Conservation (phyloP, 2,329 filamentous ascomycete genomes). For the Diaporthe batatas region DNA sequence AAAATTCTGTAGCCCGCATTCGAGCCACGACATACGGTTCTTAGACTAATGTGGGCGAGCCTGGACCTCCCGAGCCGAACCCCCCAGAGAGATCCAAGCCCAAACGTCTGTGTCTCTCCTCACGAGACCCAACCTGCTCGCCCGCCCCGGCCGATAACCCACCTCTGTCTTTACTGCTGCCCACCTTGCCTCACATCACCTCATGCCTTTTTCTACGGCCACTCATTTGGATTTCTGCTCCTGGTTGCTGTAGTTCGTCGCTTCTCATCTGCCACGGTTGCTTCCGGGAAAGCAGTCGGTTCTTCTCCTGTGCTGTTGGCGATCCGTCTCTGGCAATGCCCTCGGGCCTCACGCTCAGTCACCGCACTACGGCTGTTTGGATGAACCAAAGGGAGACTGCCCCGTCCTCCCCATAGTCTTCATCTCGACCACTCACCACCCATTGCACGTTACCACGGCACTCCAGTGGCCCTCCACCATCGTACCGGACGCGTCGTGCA, state of each 20-base stretch:
- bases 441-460: slow-evolving; percentile 26
- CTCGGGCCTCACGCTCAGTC: not conserved
- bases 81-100: slow-evolving; percentile 30
- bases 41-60: slow-evolving; percentile 53
- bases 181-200: slow-evolving; percentile 25
- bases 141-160: slow-evolving; percentile 22
- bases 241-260: slow-evolving; percentile 3
- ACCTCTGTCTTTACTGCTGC: slow-evolving; percentile 39
- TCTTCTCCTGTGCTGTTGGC: slow-evolving; percentile 24
- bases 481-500: slow-evolving; percentile 38
- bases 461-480: slow-evolving; percentile 35
- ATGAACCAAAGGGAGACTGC: slow-evolving; percentile 26
- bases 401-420: slow-evolving; percentile 20
- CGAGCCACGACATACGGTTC: slow-evolving; percentile 56
- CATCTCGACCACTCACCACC: slow-evolving; percentile 35
- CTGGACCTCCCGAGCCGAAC: slow-evolving; percentile 43
- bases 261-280: not conserved
- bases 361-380: slow-evolving; percentile 26
- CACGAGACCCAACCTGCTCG: slow-evolving; percentile 31
- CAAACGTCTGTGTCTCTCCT: slow-evolving; percentile 35
- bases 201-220: slow-evolving; percentile 26
- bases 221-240: not conserved
- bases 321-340: not conserved
- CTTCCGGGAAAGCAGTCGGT: not conserved
- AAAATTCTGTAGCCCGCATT: slow-evolving; percentile 51